phyloP scores from a whole-genome alignment of 2,329 filamentous ascomycete species.

The Xenosphaeropsis pyriputrescens region DNA sequence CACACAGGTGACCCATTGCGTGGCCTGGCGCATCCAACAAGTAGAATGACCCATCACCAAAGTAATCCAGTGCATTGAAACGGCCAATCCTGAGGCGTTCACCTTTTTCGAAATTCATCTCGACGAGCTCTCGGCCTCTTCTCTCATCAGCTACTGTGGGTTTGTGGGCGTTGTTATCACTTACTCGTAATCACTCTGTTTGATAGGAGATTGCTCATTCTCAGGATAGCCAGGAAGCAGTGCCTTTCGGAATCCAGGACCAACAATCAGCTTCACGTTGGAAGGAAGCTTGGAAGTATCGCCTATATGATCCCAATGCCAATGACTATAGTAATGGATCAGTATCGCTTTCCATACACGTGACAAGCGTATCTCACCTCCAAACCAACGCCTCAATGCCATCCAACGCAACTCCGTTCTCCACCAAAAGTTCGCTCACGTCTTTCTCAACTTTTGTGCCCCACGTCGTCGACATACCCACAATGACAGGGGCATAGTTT shows the following conservation, averaged over 20 bases:
- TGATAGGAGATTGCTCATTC: constrained; percentile 6
- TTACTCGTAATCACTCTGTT: background rate
- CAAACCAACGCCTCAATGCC: constrained; percentile 22
- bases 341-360: no score
- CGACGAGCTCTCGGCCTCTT: constrained; percentile 17
- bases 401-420: constrained; percentile 16
- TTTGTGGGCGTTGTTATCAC: background rate
- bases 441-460: constrained; percentile 13
- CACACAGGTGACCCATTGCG: constrained; percentile 31
- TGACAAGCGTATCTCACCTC: constrained; percentile 1
- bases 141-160: no score
- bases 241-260: constrained; percentile 29
- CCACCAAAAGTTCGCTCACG: constrained; percentile 18
- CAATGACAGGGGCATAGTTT: constrained; percentile 13
- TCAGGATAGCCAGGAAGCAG: constrained; percentile 30
- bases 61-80: constrained; percentile 34
- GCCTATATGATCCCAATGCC: constrained; percentile 35
- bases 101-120: constrained; percentile 16
- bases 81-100: constrained; percentile 24
- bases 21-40: constrained; percentile 38
- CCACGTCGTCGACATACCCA: constrained; percentile 8
- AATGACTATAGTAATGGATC: constrained; percentile 19
- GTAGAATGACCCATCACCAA: constrained; percentile 38
- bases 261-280: constrained; percentile 30
- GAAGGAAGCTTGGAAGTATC: constrained; percentile 29